Evolutionary conservation across 495 filamentous ascomycete genomes (phyloP).

Genomic region (Penicillium waksmanii): DNA sequence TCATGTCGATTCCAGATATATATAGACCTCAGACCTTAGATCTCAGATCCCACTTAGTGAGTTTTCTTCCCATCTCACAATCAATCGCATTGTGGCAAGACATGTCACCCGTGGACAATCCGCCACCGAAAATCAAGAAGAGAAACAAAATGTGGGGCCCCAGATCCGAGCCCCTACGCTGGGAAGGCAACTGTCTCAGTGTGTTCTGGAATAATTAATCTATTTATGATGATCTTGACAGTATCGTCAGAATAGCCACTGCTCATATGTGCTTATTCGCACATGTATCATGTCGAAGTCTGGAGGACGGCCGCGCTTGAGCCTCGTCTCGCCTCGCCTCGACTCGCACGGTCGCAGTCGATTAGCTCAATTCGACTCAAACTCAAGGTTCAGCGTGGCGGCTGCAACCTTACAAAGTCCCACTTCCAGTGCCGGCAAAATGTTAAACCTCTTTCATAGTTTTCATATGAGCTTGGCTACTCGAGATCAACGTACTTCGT

Average conservation of each 20-base stretch:
- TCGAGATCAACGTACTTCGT: neutral
- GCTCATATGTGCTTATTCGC: neutral
- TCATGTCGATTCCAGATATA: neutral
- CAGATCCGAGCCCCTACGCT: neutral
- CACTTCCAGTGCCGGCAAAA: neutral
- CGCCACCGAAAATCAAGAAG: neutral
- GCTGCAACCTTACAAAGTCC: conserved; percentile 6
- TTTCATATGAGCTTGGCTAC: neutral
- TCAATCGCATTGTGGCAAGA: neutral
- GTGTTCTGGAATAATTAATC: neutral
- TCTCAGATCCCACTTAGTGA: too few species aligned
- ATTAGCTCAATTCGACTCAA: neutral
- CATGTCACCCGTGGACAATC: neutral
- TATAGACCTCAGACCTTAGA: too few species aligned
- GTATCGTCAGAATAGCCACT: neutral
- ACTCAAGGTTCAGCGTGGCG: neutral
- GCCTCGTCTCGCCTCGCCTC: neutral
- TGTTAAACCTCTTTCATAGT: neutral
- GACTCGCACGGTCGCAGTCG: conserved; percentile 1
- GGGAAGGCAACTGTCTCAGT: conserved; percentile 3
- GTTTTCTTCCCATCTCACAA: neutral
- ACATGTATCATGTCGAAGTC: too few species aligned
- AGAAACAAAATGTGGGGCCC: neutral
- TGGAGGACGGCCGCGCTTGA: neutral
- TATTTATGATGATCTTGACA: neutral